A percentile compares a stretch with the other conserved stretches of the same genome.
Conservation (phyloP, 768 basidiomycete genomes). For the Suillus sp. region DNA sequence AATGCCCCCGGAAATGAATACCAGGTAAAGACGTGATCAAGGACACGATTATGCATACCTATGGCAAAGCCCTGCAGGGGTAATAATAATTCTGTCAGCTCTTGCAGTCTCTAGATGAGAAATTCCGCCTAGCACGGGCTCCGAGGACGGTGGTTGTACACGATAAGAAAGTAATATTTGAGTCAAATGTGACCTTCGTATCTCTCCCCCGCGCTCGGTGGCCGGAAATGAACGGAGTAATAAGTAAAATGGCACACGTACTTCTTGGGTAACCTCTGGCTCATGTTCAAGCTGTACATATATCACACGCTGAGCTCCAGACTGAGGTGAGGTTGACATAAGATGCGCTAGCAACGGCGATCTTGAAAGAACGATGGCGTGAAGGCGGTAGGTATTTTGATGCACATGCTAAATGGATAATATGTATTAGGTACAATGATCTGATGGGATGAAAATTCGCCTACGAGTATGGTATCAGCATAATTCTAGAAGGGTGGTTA, state of each 20-base stretch:
- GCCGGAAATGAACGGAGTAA: constrained; percentile 33
- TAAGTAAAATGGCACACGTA: constrained; percentile 41
- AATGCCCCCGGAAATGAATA: constrained; percentile 25
- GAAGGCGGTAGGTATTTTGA: constrained; percentile 73
- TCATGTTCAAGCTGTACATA: constrained; percentile 77
- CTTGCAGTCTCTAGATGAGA: constrained; percentile 15
- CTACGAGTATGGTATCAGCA: constrained; percentile 76
- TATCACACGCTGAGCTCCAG: constrained; percentile 64
- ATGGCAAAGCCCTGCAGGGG: constrained; percentile 67
- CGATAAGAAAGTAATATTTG: constrained; percentile 20
- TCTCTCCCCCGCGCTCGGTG: constrained; percentile 27
- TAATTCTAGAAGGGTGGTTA: constrained; percentile 59
- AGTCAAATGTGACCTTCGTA: constrained; percentile 22
- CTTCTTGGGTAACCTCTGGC: constrained; percentile 84
- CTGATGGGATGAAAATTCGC: constrained; percentile 29
- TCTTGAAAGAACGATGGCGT: constrained; percentile 84
- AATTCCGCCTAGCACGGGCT: constrained; percentile 23
- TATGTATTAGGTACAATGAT: constrained; percentile 14
- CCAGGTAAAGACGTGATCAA: constrained; percentile 14
- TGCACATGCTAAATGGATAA: constrained; percentile 60
- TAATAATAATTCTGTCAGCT: constrained; percentile 24
- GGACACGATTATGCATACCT: constrained; percentile 42
- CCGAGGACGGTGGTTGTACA: constrained; percentile 22
- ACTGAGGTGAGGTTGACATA: constrained; percentile 79
- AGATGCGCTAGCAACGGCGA: constrained; percentile 88